Evolutionary conservation across 139 green algal species (phyloP).

Genomic region (Ulvella scutata): DNA sequence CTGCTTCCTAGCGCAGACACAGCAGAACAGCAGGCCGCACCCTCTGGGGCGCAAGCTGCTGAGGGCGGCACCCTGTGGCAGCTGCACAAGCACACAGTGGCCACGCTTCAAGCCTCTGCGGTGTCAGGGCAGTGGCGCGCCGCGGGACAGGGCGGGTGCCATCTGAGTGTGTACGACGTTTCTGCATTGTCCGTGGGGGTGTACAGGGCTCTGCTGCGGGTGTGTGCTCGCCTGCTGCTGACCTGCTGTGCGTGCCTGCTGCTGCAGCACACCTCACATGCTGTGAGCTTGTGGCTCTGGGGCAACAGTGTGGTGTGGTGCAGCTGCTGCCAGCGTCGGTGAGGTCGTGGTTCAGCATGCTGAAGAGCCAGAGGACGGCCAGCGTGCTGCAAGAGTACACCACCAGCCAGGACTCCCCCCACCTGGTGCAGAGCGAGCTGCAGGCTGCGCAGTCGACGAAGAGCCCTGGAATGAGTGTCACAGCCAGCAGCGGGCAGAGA

Average conservation of each 20-base stretch:
- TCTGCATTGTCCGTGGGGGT: background rate
- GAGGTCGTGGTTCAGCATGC: conserved; percentile 64
- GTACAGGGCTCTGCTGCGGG: background rate
- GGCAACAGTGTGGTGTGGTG: background rate
- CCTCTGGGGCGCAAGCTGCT: background rate
- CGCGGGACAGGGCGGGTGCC: background rate
- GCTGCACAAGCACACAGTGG: background rate
- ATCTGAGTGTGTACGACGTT: background rate
- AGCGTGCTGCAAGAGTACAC: conserved; percentile 72
- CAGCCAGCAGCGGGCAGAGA: background rate
- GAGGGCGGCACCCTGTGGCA: background rate
- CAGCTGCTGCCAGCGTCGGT: conserved; percentile 48
- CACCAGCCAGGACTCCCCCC: conserved; percentile 37
- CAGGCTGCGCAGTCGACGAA: background rate
- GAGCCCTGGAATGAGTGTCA: background rate
- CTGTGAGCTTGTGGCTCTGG: background rate
- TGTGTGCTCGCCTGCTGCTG: background rate
- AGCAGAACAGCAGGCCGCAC: background rate
- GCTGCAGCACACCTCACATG: background rate
- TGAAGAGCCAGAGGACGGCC: conserved; percentile 38
- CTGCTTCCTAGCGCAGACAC: background rate
- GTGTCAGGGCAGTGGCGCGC: background rate
- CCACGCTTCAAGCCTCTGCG: background rate
- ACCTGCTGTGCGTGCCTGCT: background rate
- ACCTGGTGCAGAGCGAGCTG: conserved; percentile 65